phyloP scores from a whole-genome alignment of 805 yeast genomes.

The Candida pseudofarinosa region DNA sequence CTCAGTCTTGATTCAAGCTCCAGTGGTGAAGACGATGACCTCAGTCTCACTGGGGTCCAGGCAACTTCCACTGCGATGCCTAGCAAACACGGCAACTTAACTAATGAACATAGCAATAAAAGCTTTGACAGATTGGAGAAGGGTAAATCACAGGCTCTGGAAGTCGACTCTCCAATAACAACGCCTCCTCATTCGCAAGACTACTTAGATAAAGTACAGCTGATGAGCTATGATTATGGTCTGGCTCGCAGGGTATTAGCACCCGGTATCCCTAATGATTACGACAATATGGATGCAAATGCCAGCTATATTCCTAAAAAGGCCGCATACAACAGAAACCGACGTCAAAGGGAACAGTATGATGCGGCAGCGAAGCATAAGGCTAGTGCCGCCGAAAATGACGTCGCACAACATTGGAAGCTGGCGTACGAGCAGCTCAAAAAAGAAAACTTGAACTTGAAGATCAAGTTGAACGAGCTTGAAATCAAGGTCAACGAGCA shows the following conservation, averaged over 20 bases:
- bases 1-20: conserved; percentile 5
- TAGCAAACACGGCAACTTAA: not conserved
- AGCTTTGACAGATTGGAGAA: not conserved
- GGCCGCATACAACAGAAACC: not conserved
- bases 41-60: not conserved
- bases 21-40: conserved; percentile 10
- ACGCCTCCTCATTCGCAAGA: conserved; percentile 33
- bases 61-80: not conserved
- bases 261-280: not conserved
- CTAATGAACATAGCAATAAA: not conserved
- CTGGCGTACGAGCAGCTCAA: conserved; percentile 7
- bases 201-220: conserved; percentile 5
- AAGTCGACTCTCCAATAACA: conserved; percentile 24
- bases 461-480: conserved; percentile 5
- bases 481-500: conserved; percentile 5
- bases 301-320: conserved; percentile 11
- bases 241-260: not conserved
- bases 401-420: not conserved
- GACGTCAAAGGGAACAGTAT: not conserved
- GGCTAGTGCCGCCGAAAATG: conserved; percentile 1
- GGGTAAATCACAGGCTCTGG: not conserved
- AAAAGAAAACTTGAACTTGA: conserved; percentile 7
- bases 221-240: not conserved
- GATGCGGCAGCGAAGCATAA: not conserved
- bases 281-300: conserved; percentile 5